Conservation (phyloP, 2,329 filamentous ascomycete species). For the Cytospora schulzeri region DNA sequence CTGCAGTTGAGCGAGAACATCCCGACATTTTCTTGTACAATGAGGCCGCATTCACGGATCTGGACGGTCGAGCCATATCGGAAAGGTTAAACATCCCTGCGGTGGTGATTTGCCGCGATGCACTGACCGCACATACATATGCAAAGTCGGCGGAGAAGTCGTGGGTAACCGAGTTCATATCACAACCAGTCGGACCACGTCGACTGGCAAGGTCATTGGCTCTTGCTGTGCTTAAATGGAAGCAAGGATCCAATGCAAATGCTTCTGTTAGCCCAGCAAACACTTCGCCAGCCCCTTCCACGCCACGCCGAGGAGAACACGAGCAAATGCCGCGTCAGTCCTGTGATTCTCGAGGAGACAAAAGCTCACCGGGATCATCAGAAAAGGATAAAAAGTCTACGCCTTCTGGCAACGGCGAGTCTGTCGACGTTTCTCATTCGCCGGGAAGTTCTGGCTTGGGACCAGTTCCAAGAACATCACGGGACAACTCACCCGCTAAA, state of each 20-base stretch:
- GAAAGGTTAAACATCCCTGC: background rate
- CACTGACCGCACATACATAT: constrained; percentile 15
- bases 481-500: background rate
- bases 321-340: background rate
- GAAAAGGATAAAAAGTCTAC: background rate
- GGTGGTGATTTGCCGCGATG: constrained; percentile 21
- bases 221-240: constrained; percentile 2
- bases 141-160: background rate
- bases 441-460: background rate
- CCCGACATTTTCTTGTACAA: constrained; percentile 19
- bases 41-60: constrained; percentile 1
- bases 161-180: constrained; percentile 18
- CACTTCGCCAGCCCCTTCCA: background rate
- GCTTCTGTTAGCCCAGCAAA: background rate
- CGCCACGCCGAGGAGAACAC: background rate
- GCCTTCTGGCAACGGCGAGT: background rate
- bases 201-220: constrained; percentile 26
- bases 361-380: background rate
- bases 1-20: background rate
- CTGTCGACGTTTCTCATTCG: background rate
- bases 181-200: constrained; percentile 27
- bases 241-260: background rate
- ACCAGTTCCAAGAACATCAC: background rate
- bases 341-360: background rate
- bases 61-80: background rate